Percentiles rank a stretch among this genome's conserved stretches.
Evolutionary conservation across 768 basidiomycete genomes (phyloP).

Genomic region (Pluteus cervinus): DNA sequence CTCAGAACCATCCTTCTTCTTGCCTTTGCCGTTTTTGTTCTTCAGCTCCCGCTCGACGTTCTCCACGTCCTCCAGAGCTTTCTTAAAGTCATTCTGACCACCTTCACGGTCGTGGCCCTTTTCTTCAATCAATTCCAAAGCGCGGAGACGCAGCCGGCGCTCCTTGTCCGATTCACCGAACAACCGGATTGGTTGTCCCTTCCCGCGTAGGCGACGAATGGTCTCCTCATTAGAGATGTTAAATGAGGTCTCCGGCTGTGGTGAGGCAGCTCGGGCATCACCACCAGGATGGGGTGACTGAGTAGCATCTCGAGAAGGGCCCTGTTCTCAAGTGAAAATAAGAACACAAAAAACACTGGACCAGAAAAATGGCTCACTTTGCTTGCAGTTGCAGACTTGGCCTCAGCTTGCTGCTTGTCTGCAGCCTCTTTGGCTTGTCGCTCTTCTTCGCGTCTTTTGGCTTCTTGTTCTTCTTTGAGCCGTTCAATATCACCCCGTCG

Average conservation of each 20-base stretch:
- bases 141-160: constrained; percentile 79
- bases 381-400: constrained; percentile 16
- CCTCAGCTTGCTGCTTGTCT: constrained; percentile 14
- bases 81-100: constrained; percentile 94
- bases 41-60: constrained; percentile 63
- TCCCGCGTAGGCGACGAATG: constrained; percentile 78
- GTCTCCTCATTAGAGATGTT: constrained; percentile 94
- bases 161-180: constrained; percentile 97
- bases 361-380: constrained; percentile 37
- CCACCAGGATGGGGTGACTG: constrained; percentile 31
- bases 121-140: constrained; percentile 93
- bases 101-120: constrained; percentile 72
- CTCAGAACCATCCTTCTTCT: constrained; percentile 61
- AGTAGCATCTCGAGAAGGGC: constrained; percentile 31
- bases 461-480: constrained; percentile 45
- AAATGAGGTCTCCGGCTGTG: constrained; percentile 52
- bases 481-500: constrained; percentile 86
- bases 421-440: constrained; percentile 11
- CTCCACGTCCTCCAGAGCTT: constrained; percentile 83
- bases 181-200: constrained; percentile 90
- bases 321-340: constrained; percentile 44
- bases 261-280: constrained; percentile 32
- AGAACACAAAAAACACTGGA: constrained; percentile 16
- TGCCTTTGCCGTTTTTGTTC: constrained; percentile 52
- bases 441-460: constrained; percentile 29